Evolutionary conservation across 2,329 filamentous ascomycete species (phyloP).

Genomic region (Rhinocladiella mackenziei): DNA sequence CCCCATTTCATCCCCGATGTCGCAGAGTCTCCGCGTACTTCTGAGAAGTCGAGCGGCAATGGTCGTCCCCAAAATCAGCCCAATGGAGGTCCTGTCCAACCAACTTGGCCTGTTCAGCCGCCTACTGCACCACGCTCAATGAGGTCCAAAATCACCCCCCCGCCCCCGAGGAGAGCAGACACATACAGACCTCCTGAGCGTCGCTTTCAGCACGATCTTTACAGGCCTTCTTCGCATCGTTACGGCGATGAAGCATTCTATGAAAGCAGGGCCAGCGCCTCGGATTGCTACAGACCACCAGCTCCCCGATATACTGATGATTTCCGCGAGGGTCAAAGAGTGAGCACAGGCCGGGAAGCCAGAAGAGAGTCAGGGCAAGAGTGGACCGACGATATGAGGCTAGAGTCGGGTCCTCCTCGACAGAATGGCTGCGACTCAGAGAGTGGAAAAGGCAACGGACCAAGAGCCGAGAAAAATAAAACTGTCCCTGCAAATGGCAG

Average conservation of each 20-base stretch:
- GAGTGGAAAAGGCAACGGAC: too few species aligned
- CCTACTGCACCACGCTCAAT: conserved; percentile 14
- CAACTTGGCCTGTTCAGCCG: not conserved
- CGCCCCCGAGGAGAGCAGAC: conserved; percentile 9
- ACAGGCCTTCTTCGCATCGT: not conserved
- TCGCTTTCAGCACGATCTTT: not conserved
- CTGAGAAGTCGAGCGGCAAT: too few species aligned
- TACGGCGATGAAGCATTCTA: not conserved
- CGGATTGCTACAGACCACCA: not conserved
- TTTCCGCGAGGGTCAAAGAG: not conserved
- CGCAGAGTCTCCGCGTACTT: too few species aligned
- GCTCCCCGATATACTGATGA: not conserved
- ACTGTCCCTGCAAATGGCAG: too few species aligned
- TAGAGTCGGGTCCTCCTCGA: too few species aligned
- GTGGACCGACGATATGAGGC: too few species aligned
- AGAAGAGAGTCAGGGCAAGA: too few species aligned
- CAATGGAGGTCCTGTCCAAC: not conserved
- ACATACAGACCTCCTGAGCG: conserved; percentile 1
- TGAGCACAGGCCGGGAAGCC: too few species aligned
- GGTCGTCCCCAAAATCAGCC: not conserved
- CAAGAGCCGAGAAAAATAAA: too few species aligned
- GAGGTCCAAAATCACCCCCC: conserved; percentile 10
- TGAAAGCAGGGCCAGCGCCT: not conserved
- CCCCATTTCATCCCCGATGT: too few species aligned
- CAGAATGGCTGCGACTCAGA: too few species aligned